Percentiles rank a stretch among this genome's conserved stretches.
Conservation (phyloP, 352 stramenopile species). For the Phytopythium montanum region DNA sequence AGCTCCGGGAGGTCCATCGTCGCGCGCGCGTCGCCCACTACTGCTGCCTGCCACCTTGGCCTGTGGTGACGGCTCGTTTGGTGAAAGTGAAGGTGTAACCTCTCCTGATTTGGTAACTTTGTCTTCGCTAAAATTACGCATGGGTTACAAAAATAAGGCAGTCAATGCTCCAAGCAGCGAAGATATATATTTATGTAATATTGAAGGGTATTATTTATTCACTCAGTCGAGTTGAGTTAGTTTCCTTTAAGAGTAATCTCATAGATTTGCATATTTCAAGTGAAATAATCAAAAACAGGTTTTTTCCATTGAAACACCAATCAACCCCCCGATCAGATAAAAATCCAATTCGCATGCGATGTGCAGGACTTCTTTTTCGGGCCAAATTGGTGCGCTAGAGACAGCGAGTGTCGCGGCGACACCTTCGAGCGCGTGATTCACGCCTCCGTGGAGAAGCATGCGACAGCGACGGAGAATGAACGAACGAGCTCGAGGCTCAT, state of each 20-base stretch:
- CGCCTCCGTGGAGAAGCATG: neutral
- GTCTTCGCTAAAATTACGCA: constrained; percentile 2
- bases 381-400: neutral
- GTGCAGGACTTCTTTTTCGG: neutral
- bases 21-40: neutral
- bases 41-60: neutral
- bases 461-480: neutral
- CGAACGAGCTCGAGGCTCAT: neutral
- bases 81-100: neutral
- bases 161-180: too few relatives aligned
- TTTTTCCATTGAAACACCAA: too few relatives aligned
- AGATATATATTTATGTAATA: too few relatives aligned
- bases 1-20: constrained; percentile 76
- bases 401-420: neutral
- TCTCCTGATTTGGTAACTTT: constrained; percentile 4
- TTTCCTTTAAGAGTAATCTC: too few relatives aligned
- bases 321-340: too few relatives aligned
- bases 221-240: too few relatives aligned
- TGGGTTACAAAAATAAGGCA: constrained; percentile 5
- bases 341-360: neutral
- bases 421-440: neutral
- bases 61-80: too few relatives aligned
- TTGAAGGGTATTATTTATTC: too few relatives aligned
- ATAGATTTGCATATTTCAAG: too few relatives aligned
- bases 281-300: too few relatives aligned